phyloP scores from a whole-genome alignment of 2,329 filamentous ascomycete species.

The Zalaria sp. region DNA sequence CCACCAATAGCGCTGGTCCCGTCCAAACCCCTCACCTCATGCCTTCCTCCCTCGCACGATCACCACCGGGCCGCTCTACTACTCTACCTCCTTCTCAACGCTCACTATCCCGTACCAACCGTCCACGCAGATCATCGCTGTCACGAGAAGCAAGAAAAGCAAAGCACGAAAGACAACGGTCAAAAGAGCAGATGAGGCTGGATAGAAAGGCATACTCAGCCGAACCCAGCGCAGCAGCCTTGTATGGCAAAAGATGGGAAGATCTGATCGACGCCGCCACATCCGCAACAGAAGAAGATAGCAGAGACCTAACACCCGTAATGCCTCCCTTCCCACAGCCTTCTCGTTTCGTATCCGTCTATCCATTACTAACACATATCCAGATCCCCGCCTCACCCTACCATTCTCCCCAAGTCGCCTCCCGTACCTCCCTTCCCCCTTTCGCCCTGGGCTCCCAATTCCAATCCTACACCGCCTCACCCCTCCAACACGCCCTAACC shows the following conservation, averaged over 20 bases:
- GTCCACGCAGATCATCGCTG: slow-evolving; percentile 75
- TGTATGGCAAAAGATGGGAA: slow-evolving; percentile 83
- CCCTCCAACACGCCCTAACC: slow-evolving; percentile 78
- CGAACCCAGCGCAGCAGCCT: slow-evolving; percentile 61
- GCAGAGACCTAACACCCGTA: slow-evolving; percentile 75
- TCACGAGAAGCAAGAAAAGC: slow-evolving; percentile 61
- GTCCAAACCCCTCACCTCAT: slow-evolving; percentile 2
- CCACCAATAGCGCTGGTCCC: slow-evolving; percentile 1
- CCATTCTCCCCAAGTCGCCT: slow-evolving; percentile 35
- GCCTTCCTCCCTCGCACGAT: slow-evolving; percentile 67
- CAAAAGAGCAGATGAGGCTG: slow-evolving; percentile 54
- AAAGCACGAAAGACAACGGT: slow-evolving; percentile 70
- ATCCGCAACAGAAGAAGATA: slow-evolving; percentile 84
- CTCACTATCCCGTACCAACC: slow-evolving; percentile 49
- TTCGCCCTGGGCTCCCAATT: slow-evolving; percentile 35
- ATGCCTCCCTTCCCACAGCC: slow-evolving; percentile 24
- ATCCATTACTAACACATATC: slow-evolving; percentile 9
- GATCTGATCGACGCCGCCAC: slow-evolving; percentile 91
- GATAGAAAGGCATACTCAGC: slow-evolving; percentile 74
- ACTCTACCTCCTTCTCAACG: slow-evolving; percentile 75
- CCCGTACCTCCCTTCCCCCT: slow-evolving; percentile 48
- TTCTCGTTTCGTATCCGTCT: slow-evolving; percentile 1
- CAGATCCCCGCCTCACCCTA: slow-evolving; percentile 37
- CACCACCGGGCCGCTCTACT: slow-evolving; percentile 74
- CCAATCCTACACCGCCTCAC: slow-evolving; percentile 71